A percentile compares a stretch with the other conserved stretches of the same genome.
These are phyloP conservation scores for Speleostelium caveatum DNA, from an alignment of 78 protist genomes.

Conservation along the genomic window DNA sequence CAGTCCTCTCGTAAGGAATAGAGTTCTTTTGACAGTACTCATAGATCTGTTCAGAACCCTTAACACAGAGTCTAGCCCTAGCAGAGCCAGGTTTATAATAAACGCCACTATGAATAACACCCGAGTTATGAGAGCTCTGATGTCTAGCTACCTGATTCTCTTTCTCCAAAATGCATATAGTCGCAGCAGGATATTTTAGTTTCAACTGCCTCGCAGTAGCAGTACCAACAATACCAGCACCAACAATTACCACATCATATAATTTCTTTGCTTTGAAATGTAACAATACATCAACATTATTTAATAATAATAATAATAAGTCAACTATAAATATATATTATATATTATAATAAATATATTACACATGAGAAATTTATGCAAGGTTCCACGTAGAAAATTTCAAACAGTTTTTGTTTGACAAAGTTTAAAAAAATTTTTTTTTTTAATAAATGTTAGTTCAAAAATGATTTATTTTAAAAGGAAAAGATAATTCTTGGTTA, in stretches of 20 bases:
- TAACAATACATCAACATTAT: no score
- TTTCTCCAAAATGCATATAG: slow-evolving; percentile 36
- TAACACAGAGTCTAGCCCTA: slow-evolving; percentile 69
- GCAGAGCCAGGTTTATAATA: slow-evolving; percentile 81
- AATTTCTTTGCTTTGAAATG: no score
- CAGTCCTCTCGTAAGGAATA: slow-evolving; percentile 59
- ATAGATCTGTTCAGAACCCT: slow-evolving; percentile 61
- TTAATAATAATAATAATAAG: no score
- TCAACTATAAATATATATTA: no score
- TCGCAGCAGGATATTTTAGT: slow-evolving; percentile 1
- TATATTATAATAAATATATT: no score
- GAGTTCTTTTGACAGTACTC: slow-evolving; percentile 45
- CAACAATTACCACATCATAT: slow-evolving; percentile 79
- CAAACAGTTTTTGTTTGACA: no score
- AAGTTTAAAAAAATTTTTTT: no score
- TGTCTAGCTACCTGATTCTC: slow-evolving; percentile 62
- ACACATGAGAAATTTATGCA: no score
- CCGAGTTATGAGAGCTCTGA: slow-evolving; percentile 81
- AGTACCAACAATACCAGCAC: slow-evolving; percentile 82
- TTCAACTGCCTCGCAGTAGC: slow-evolving; percentile 78
- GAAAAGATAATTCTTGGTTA: no score
- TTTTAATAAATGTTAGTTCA: no score
- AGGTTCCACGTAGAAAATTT: no score
- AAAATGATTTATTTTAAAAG: no score
- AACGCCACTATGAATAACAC: slow-evolving; percentile 88